Evolutionary conservation across 305 asterid genomes (phyloP).

Genomic region (Plantago coronopus): DNA sequence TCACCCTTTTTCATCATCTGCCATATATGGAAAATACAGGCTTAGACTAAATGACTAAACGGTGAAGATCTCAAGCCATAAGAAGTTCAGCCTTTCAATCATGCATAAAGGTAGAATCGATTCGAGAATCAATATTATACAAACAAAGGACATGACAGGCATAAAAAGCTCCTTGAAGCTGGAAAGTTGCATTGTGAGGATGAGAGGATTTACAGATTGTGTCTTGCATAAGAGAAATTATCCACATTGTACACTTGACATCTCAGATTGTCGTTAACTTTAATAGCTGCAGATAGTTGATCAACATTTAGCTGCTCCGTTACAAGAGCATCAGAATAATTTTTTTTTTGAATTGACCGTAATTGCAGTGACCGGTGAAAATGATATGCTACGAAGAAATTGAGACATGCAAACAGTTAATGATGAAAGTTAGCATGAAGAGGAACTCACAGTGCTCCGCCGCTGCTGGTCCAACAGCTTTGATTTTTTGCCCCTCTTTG

Average conservation of each 20-base stretch:
- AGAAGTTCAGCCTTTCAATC: no score
- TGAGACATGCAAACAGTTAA: neutral
- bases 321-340: constrained; percentile 67
- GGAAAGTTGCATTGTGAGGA: neutral
- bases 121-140: no score
- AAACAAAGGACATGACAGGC: no score
- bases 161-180: neutral
- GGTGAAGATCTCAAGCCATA: neutral
- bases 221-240: constrained; percentile 64
- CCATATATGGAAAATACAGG: constrained; percentile 6
- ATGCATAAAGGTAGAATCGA: no score
- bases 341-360: no score
- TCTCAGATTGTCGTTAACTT: constrained; percentile 73
- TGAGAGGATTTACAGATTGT: constrained; percentile 55
- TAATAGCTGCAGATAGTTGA: constrained; percentile 78
- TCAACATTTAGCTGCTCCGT: constrained; percentile 88
- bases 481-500: constrained; percentile 87
- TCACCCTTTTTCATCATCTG: constrained; percentile 87
- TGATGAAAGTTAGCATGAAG: neutral
- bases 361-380: neutral
- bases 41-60: neutral
- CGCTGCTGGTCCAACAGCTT: constrained; percentile 79
- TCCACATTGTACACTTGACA: constrained; percentile 83
- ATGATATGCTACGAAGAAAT: neutral
- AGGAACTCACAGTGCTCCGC: constrained; percentile 71